Conservation (phyloP, 805 yeast species). For the Myxozyma nipponensis region DNA sequence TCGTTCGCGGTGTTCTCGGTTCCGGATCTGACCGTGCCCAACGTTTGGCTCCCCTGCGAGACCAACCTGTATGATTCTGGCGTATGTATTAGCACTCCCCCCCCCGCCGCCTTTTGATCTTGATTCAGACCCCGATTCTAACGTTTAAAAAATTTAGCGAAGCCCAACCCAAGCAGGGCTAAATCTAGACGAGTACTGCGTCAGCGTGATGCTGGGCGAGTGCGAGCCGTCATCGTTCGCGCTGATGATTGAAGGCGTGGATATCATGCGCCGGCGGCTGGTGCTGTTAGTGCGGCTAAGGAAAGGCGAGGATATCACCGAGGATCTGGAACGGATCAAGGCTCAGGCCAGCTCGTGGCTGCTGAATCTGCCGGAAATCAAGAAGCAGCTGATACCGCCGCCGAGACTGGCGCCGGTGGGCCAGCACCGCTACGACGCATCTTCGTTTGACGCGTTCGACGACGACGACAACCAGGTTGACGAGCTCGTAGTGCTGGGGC, state of each 20-base stretch:
- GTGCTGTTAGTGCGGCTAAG: neutral
- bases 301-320: neutral
- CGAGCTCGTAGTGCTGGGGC: constrained; percentile 15
- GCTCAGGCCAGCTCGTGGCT: constrained; percentile 9
- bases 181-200: no score
- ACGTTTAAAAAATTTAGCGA: no score
- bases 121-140: neutral
- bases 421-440: neutral
- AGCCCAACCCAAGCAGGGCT: no score
- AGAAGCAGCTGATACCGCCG: constrained; percentile 2
- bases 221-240: constrained; percentile 16
- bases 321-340: constrained; percentile 3
- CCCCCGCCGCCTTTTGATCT: neutral
- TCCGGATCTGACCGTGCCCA: neutral
- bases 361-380: constrained; percentile 13
- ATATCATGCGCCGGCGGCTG: neutral
- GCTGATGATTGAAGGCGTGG: constrained; percentile 11
- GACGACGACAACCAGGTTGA: constrained; percentile 5
- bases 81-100: constrained; percentile 4
- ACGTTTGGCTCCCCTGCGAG: constrained; percentile 16
- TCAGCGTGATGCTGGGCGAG: constrained; percentile 1
- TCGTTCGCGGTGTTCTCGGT: constrained; percentile 3
- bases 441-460: neutral
- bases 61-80: constrained; percentile 8
- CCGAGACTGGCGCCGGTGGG: neutral